Evolutionary conservation across 129 eudicot genomes (phyloP).

Genomic region (Ambrosia trifida): DNA sequence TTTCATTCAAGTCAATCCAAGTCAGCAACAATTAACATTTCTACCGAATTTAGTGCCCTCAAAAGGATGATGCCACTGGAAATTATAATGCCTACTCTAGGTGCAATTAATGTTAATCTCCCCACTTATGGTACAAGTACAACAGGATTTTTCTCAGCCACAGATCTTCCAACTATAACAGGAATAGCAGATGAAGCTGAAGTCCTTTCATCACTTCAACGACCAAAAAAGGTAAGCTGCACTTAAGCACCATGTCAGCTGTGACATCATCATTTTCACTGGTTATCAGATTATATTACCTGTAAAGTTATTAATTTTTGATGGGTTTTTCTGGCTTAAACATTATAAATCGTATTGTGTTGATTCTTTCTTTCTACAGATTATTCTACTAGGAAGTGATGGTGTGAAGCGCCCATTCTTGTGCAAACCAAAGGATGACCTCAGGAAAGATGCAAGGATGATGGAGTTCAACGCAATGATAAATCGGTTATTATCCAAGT

Average conservation of each 20-base stretch:
- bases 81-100: constrained; percentile 90
- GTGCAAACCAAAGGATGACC: constrained; percentile 99
- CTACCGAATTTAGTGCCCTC: constrained; percentile 88
- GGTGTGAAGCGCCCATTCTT: constrained; percentile 84
- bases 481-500: constrained; percentile 77
- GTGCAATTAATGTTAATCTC: constrained; percentile 75
- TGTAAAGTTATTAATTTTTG: not conserved
- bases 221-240: constrained; percentile 80
- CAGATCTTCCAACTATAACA: constrained; percentile 81
- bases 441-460: constrained; percentile 98
- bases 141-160: constrained; percentile 58
- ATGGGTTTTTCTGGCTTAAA: constrained; percentile 3
- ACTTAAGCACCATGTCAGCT: not conserved
- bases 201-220: constrained; percentile 94
- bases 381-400: constrained; percentile 91
- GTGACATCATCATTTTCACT: not conserved
- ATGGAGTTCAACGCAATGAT: constrained; percentile 99
- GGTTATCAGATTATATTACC: not conserved
- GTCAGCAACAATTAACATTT: constrained; percentile 71
- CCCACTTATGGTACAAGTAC: constrained; percentile 65
- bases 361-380: constrained; percentile 42
- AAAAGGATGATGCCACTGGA: constrained; percentile 98
- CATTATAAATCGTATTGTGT: constrained; percentile 8
- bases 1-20: constrained; percentile 91
- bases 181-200: constrained; percentile 99